A percentile compares a stretch with the other conserved stretches of the same genome.
phyloP scores from a whole-genome alignment of 2,329 filamentous ascomycete species.

The Colletotrichum endophyticum region DNA sequence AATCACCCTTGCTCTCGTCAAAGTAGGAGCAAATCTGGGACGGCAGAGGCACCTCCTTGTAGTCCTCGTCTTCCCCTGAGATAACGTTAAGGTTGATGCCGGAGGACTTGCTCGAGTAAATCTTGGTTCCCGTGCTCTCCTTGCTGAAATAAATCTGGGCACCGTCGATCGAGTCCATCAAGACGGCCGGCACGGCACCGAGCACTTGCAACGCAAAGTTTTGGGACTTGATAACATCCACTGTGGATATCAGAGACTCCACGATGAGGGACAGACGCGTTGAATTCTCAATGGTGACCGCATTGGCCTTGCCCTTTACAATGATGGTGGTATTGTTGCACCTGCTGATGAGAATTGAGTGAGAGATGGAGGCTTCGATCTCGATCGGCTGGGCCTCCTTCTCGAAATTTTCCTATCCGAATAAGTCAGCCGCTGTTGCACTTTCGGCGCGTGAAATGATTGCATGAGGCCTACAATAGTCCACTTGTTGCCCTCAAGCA shows the following conservation, averaged over 20 bases:
- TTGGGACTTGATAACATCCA: slow-evolving; percentile 94
- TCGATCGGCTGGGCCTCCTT: slow-evolving; percentile 75
- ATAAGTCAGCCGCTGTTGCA: slow-evolving; percentile 5
- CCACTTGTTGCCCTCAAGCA: slow-evolving; percentile 92
- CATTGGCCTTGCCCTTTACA: slow-evolving; percentile 91
- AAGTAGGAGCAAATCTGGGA: slow-evolving; percentile 85
- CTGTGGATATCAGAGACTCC: slow-evolving; percentile 85
- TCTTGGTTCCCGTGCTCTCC: slow-evolving; percentile 77
- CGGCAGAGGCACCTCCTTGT: slow-evolving; percentile 84
- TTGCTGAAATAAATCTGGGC: slow-evolving; percentile 86
- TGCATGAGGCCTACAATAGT: slow-evolving; percentile 64
- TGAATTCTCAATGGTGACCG: slow-evolving; percentile 94
- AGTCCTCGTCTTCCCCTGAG: slow-evolving; percentile 75
- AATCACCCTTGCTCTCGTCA: slow-evolving; percentile 71
- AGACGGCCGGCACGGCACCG: slow-evolving; percentile 82
- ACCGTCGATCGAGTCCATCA: slow-evolving; percentile 93
- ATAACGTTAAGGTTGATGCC: slow-evolving; percentile 89
- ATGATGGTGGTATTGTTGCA: slow-evolving; percentile 92
- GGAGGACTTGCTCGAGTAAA: slow-evolving; percentile 89
- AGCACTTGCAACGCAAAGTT: slow-evolving; percentile 95
- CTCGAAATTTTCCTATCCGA: slow-evolving; percentile 85
- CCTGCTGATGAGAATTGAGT: slow-evolving; percentile 89
- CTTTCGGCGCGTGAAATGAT: background rate
- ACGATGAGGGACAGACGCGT: slow-evolving; percentile 83
- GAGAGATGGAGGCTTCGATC: slow-evolving; percentile 80